Base-by-base conservation (phyloP, 352 stramenopile genomes). In the Phytopythium litorale region DNA sequence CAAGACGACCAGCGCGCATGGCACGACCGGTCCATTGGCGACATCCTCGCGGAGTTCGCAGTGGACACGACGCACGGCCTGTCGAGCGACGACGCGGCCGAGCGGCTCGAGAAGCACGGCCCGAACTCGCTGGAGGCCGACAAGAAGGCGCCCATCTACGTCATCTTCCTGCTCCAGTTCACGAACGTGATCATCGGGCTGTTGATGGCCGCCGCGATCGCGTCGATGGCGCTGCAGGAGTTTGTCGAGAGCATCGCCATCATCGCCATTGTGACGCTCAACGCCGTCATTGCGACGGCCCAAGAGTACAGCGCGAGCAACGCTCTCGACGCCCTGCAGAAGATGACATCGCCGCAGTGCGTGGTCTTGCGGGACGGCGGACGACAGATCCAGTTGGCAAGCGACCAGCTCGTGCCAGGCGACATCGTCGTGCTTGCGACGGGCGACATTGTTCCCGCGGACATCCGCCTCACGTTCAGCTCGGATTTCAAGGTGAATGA, bases 371-470 rank as follows among this genome's bases (percentile, higher is more conserved):
- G 81, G 0, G 81, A 88, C 50, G 68, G 73, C 37, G 75, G 75
- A 11, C 75, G 70, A 15, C 77, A 91, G 50, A 51, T 76, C 35
- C 66, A 75, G 61, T 67, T 92, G 23, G 70, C 75, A 2, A 90
- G 80, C 51, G 75, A 87, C 15, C 64, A 88, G 45, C 76, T 94
- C 35, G 81, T 92, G 12, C 49, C 64, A 4, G 93, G 90, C 32
- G 83, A 91, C 49, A 77, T 95, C 23, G 85, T 98, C 40, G 72
- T 91, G 25, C 77, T 98, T 1, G 78, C 79, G 21, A 96, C 89
- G 19, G 96, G 94, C n/a, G 96, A 98, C 65, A 94, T 97, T 60
- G 88, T 98, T 35, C 90, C 92, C 1, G 80, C 89, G 1, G 96
- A 98, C 67, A 89, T 96, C 23, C 70, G 92, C n/a, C 78, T 98